Evolutionary conservation across 345 rosid species (phyloP).

Genomic region (Lenwebbia sp.): DNA sequence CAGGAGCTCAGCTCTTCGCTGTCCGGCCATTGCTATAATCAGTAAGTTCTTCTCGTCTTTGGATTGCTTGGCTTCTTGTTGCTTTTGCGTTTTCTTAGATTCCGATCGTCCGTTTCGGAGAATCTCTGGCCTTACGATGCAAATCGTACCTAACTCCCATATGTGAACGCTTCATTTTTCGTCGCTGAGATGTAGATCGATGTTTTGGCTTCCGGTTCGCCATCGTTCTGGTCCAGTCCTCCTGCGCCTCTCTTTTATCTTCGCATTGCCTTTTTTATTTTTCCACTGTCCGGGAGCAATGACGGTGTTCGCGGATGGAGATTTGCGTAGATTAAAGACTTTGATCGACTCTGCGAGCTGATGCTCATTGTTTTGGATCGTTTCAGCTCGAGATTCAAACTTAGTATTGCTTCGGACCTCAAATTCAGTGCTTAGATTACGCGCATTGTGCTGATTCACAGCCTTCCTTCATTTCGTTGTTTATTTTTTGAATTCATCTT

Average conservation of each 20-base stretch:
- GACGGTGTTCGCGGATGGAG: background rate
- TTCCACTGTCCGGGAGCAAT: background rate
- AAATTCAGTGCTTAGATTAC: background rate
- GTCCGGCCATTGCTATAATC: background rate
- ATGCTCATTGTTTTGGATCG: background rate
- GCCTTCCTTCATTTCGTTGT: background rate
- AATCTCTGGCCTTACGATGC: background rate
- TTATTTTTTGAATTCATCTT: background rate
- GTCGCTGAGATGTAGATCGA: background rate
- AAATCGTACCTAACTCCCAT: background rate
- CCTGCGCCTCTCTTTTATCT: too few relatives aligned
- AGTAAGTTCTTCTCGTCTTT: background rate
- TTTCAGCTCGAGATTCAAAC: background rate
- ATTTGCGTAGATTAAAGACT: background rate
- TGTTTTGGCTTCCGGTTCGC: background rate
- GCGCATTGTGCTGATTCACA: background rate
- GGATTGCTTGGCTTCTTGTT: background rate
- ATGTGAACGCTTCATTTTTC: background rate
- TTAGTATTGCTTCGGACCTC: background rate
- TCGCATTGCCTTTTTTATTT: background rate
- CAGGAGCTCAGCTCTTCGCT: background rate
- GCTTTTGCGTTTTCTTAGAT: background rate
- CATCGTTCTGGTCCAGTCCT: background rate
- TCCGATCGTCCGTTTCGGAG: background rate
- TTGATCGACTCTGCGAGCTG: background rate